Conservation (phyloP, 2,329 filamentous ascomycete genomes). For the Achaetomium macrosporum region DNA sequence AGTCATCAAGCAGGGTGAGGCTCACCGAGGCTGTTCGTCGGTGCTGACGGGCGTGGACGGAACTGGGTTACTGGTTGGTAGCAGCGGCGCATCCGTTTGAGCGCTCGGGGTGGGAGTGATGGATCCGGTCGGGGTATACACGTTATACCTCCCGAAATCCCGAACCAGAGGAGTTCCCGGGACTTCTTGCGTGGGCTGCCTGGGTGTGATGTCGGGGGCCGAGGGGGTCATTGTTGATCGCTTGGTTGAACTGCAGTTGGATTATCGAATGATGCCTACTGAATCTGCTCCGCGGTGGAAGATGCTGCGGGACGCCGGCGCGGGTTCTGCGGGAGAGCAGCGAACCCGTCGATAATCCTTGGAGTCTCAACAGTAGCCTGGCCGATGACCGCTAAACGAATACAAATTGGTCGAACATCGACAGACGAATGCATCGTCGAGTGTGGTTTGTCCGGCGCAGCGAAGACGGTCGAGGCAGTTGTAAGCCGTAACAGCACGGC, state of each 20-base stretch:
- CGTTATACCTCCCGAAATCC: not conserved
- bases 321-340: not conserved
- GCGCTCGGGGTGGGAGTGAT: slow-evolving; percentile 5
- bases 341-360: not conserved
- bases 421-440: not conserved
- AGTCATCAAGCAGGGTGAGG: not conserved
- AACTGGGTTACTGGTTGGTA: slow-evolving; percentile 7
- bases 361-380: not conserved
- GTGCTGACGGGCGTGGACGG: not conserved
- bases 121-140: not conserved
- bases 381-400: not conserved
- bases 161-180: not conserved
- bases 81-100: slow-evolving; percentile 3
- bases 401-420: not conserved
- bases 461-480: not conserved
- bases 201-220: not conserved
- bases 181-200: not conserved
- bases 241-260: not conserved
- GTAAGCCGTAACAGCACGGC: not conserved
- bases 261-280: not conserved
- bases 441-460: too few species aligned
- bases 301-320: not conserved
- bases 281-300: not conserved
- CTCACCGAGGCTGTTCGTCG: not conserved
- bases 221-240: slow-evolving; percentile 1